These are phyloP conservation scores for Kockovaella imperatae DNA, from an alignment of 768 basidiomycete species.

Conservation along the genomic window DNA sequence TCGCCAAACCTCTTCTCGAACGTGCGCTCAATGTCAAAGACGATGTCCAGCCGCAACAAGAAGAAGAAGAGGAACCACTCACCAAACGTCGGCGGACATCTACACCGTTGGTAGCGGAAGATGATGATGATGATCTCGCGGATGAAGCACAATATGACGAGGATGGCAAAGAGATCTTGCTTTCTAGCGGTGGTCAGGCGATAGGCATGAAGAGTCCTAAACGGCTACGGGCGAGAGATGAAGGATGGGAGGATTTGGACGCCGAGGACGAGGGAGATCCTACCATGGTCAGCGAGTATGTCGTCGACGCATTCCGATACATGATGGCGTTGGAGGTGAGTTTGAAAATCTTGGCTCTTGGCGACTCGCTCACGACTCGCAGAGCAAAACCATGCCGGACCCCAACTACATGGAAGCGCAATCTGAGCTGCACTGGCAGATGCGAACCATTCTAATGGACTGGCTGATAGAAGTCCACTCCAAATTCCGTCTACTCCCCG, in stretches of 20 bases:
- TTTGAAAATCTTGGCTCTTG: background rate
- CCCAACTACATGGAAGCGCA: constrained; percentile 76
- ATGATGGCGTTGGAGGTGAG: constrained; percentile 75
- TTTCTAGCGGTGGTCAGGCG: constrained; percentile 26
- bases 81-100: constrained; percentile 31
- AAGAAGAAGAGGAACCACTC: constrained; percentile 15
- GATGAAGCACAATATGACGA: constrained; percentile 56
- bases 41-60: background rate
- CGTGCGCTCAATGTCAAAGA: constrained; percentile 1
- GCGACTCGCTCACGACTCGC: constrained; percentile 1
- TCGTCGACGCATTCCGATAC: constrained; percentile 86
- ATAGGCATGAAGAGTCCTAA: constrained; percentile 12
- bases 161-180: constrained; percentile 33
- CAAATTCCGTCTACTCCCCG: constrained; percentile 74
- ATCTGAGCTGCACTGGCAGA: constrained; percentile 75
- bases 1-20: constrained; percentile 14
- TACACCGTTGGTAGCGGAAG: constrained; percentile 20
- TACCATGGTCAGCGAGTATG: constrained; percentile 94
- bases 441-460: constrained; percentile 81
- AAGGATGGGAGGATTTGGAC: constrained; percentile 81
- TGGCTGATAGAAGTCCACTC: constrained; percentile 89
- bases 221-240: constrained; percentile 47
- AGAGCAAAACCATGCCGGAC: constrained; percentile 73
- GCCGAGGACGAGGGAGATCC: constrained; percentile 88
- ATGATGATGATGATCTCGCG: constrained; percentile 62